Conservation (phyloP, 1,284 basidiomycete genomes). For the Cutaneotrichosporon sp. region DNA sequence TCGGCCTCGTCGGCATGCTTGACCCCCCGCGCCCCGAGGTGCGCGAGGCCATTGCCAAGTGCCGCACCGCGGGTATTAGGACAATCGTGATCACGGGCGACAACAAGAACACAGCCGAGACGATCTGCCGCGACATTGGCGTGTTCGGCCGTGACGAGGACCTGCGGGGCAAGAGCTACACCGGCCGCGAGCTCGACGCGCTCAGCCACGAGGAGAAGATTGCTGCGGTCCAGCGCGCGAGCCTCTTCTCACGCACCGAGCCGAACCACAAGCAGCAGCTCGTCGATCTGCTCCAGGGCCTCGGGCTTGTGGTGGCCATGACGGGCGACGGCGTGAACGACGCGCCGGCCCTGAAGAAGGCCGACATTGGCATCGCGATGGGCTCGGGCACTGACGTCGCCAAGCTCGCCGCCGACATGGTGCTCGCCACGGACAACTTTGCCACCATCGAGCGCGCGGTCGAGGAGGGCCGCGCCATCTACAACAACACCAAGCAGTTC, state of each 20-base stretch:
- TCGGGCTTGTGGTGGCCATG: conserved; percentile 97
- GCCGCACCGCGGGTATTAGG: conserved; percentile 88
- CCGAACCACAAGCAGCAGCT: conserved; percentile 94
- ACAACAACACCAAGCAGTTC: conserved; percentile 99
- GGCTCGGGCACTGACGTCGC: conserved; percentile 98
- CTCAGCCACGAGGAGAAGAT: conserved; percentile 78
- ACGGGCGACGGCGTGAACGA: conserved; percentile 96
- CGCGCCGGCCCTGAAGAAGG: conserved; percentile 93
- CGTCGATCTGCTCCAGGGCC: conserved; percentile 90
- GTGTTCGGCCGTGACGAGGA: conserved; percentile 83
- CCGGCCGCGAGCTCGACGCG: conserved; percentile 86
- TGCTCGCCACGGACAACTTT: conserved; percentile 68
- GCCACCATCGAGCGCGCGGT: conserved; percentile 93
- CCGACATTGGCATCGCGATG: conserved; percentile 99
- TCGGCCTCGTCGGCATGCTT: conserved; percentile 95
- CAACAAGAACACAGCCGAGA: conserved; percentile 97
- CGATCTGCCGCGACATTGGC: conserved; percentile 94
- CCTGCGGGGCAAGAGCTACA: conserved; percentile 87
- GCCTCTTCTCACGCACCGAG: conserved; percentile 90
- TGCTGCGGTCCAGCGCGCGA: conserved; percentile 78
- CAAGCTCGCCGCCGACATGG: conserved; percentile 96
- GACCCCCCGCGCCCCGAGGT: conserved; percentile 98
- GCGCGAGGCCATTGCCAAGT: conserved; percentile 80
- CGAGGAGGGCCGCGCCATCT: conserved; percentile 94
- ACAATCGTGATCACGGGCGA: conserved; percentile 98